Percentiles rank a stretch among this genome's conserved stretches.
Conservation (phyloP, 331 rosid genomes). For the Prunus yedoensis region DNA sequence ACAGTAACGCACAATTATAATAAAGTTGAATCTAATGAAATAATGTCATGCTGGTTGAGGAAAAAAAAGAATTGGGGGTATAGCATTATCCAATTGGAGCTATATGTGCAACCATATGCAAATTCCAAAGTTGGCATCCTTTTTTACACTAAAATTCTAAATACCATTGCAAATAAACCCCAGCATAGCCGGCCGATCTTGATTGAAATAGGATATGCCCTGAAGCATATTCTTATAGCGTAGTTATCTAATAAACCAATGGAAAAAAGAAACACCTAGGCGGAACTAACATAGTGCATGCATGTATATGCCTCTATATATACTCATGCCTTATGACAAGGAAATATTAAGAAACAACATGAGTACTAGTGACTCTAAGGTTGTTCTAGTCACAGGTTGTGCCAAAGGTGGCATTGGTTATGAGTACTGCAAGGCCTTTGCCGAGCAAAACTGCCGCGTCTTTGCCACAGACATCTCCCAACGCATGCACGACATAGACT, state of each 20-base stretch:
- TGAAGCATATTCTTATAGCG: slow-evolving; percentile 4
- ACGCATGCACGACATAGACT: slow-evolving; percentile 51
- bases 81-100: neutral
- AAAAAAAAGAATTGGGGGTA: too few species aligned
- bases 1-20: too few species aligned
- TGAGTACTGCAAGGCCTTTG: slow-evolving; percentile 73
- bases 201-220: slow-evolving; percentile 22
- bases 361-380: slow-evolving; percentile 39
- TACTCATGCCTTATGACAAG: neutral
- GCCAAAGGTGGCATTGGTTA: slow-evolving; percentile 83
- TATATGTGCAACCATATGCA: neutral
- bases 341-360: neutral
- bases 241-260: neutral
- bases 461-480: slow-evolving; percentile 58
- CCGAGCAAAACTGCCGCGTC: slow-evolving; percentile 49
- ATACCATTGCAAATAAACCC: neutral
- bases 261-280: slow-evolving; percentile 6
- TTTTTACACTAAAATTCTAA: neutral
- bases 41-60: too few species aligned
- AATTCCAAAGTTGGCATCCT: neutral
- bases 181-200: slow-evolving; percentile 9
- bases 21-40: too few species aligned
- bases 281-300: neutral
- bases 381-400: slow-evolving; percentile 76
- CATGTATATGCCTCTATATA: neutral